Evolutionary conservation across 2,329 filamentous ascomycete species (phyloP), one percentile per base, ranked within the genome.

Genomic region (Cyphellophora europaea): DNA sequence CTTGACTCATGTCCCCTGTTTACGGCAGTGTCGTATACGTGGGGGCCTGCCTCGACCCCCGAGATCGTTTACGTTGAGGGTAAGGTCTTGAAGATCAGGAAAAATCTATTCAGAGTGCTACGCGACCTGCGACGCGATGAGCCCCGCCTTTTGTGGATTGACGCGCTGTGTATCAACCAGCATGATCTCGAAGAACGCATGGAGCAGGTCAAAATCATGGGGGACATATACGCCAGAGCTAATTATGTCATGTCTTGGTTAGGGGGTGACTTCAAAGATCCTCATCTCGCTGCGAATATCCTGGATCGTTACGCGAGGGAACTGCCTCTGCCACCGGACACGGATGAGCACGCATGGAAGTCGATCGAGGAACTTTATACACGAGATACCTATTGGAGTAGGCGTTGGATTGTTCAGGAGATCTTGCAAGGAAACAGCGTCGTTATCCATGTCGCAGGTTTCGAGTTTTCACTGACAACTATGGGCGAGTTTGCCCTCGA

Each of bases 111-210:
- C 21, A 8, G 21, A 8, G 8, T 25, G 21, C 21, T 25, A 8
- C n/a, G 8, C 8, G 21, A 25, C 21, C 21, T 25, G 21, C 8
- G 21, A 25, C 21, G 21, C n/a, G 21, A n/a, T 25, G 21, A 25
- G 21, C 21, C 21, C 8, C 8, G 21, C 8, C 21, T 25, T 35
- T 35, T 58, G 4, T 58, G 55, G 54, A 53, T 57, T 25, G 53
- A 57, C 42, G 47, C 48, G n/a, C 36, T 57, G 0, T 58, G 55
- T 19, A 54, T 58, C 11, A 35, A 52, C 17, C 53, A 58, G 27
- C 35, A 49, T 33, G 54, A 56, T 31, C 18, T 27, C 11, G 35
- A 27, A 6, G 41, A 41, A 14, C 42, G 42, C 36, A 23, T 29
- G 14, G 18, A 15, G 2, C 32, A 45, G 30, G 18, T 31, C 11